Conservation (phyloP, 331 rosid species). For the Quercus tomentella region DNA sequence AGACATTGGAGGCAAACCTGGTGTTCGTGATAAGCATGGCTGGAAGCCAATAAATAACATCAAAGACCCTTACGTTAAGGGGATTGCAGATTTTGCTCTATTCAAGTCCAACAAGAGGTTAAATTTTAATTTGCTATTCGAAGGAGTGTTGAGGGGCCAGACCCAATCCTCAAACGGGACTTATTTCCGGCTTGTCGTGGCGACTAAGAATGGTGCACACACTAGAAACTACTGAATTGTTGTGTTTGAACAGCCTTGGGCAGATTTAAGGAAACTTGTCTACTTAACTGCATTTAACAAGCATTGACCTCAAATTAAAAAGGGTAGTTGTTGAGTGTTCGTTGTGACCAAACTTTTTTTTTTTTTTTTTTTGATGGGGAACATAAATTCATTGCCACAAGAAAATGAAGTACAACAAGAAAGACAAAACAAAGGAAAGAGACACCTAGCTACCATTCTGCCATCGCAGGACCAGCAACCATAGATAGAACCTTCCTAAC, state of each 20-base stretch:
- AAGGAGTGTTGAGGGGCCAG: background rate
- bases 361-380: too few species aligned
- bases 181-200: background rate
- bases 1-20: too few species aligned
- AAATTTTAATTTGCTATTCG: background rate
- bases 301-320: too few species aligned
- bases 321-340: too few species aligned
- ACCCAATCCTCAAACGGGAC: background rate
- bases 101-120: background rate
- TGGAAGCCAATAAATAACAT: background rate
- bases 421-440: too few species aligned
- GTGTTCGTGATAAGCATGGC: background rate
- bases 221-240: background rate
- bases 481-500: too few species aligned
- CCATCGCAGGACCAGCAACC: too few species aligned
- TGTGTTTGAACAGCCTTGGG: conserved; percentile 7
- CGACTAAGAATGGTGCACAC: background rate
- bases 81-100: conserved; percentile 2
- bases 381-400: too few species aligned
- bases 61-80: background rate
- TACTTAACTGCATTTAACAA: background rate
- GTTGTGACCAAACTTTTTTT: too few species aligned
- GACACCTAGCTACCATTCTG: too few species aligned
- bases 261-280: background rate
- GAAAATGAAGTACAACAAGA: too few species aligned